These are phyloP conservation scores for Lactarius sanguifluus DNA, from an alignment of 768 basidiomycete species.

Conservation along the genomic window DNA sequence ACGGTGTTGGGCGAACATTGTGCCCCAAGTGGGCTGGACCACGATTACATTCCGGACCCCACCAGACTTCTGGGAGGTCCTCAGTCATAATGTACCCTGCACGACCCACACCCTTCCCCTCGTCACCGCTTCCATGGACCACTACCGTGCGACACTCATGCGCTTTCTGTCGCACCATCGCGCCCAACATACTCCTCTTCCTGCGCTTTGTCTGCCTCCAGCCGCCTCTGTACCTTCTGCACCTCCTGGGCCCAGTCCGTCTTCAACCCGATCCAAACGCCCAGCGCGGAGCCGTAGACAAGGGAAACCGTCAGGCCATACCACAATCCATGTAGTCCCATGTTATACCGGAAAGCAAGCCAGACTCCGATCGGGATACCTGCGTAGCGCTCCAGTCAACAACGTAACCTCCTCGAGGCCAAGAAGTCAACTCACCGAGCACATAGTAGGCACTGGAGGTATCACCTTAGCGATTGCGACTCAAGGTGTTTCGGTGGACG, in stretches of 20 bases:
- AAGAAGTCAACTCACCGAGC: conserved; percentile 46
- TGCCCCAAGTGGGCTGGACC: neutral
- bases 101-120: neutral
- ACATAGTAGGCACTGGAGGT: conserved; percentile 67
- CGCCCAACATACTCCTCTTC: neutral
- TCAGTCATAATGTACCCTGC: neutral
- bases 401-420: neutral
- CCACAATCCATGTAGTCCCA: conserved; percentile 79
- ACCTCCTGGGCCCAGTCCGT: conserved; percentile 75
- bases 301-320: conserved; percentile 73
- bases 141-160: neutral
- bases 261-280: conserved; percentile 51
- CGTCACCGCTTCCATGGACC: neutral
- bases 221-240: conserved; percentile 52
- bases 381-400: conserved; percentile 22
- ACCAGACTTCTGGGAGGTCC: neutral
- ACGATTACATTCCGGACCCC: neutral
- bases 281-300: conserved; percentile 53
- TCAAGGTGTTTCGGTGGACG: conserved; percentile 27
- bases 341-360: conserved; percentile 61
- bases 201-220: conserved; percentile 36
- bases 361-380: conserved; percentile 82
- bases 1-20: neutral
- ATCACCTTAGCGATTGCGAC: conserved; percentile 16
- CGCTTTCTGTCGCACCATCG: neutral